Base-by-base conservation (phyloP, 306 rosid species). In the Urtica urens region DNA sequence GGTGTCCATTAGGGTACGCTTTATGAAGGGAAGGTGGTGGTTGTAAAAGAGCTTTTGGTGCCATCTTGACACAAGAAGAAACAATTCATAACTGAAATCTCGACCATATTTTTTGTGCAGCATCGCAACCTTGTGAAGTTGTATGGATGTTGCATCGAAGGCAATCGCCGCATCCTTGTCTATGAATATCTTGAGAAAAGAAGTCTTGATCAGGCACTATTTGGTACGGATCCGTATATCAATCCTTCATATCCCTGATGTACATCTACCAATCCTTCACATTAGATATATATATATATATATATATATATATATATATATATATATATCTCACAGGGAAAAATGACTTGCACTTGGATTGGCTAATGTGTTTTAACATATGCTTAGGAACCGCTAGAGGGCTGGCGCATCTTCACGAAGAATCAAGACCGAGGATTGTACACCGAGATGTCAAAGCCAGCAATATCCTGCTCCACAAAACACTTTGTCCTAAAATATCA, bases 381-480 rank as follows among this genome's bases (percentile, higher is more conserved):
- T 54, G 70, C 44, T 8, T 70, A 42, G 68, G 71, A 11, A 56
- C 62, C 6, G 76, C 76, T 14, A 53, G 63, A 23, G 71, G 76
- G 21, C 71, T 70, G 7, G 38, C 67, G 23, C 64, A 57, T 26
- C 76, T 71, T 44, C 76, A 71, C 1, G 64, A 71, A 20, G 76
- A 71, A 60, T 57, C 66, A 0, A 58, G 66, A 7, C 64, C 62
- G 35, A 43, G 62, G 35, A 65, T 71, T 44, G 64, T 71, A 12
- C 76, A 71, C 46, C 53, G 72, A 55, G 76, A 71, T 38, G 34
- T 71, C 24, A 71, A 71, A 17, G 71, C 76, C 13, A 71, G 72
- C 33, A 71, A 71, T 49, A 65, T 71, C 26, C 55, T 71, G 33
- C 77, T 71, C 1, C 61, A 65, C 27, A 57, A n/a, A n/a, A 24